Evolutionary conservation across 768 basidiomycete genomes (phyloP).

Genomic region (Tricholoma hemisulphureum): DNA sequence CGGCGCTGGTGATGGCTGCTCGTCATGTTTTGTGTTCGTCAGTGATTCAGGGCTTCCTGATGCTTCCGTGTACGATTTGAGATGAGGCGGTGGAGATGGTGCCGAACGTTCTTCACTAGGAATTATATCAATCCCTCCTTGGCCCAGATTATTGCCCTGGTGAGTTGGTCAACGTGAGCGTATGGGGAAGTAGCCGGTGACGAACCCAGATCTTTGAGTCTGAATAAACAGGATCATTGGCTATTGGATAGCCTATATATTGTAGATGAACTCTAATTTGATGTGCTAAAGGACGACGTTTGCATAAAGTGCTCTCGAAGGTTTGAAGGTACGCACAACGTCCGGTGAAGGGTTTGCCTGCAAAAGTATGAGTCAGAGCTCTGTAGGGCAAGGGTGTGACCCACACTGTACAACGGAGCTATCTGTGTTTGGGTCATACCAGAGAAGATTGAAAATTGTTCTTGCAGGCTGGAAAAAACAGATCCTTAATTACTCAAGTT

Average conservation of each 20-base stretch:
- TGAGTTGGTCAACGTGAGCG: conserved; percentile 4
- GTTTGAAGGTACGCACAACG: conserved; percentile 62
- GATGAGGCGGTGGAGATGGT: conserved; percentile 55
- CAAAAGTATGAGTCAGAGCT: conserved; percentile 2
- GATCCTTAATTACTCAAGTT: neutral
- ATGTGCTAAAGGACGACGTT: conserved; percentile 60
- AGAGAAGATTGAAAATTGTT: conserved; percentile 82
- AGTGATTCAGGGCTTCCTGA: conserved; percentile 50
- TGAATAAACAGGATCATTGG: conserved; percentile 93
- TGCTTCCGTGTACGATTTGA: conserved; percentile 36
- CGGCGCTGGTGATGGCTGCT: conserved; percentile 6
- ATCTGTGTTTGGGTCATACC: conserved; percentile 75
- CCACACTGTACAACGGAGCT: conserved; percentile 86
- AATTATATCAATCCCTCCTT: conserved; percentile 75
- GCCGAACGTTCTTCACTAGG: conserved; percentile 66
- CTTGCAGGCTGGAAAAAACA: conserved; percentile 63
- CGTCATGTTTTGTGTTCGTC: conserved; percentile 16
- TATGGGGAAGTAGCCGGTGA: conserved; percentile 2
- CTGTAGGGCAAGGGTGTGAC: conserved; percentile 16
- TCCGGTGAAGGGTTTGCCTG: conserved; percentile 87
- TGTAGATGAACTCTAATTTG: conserved; percentile 97
- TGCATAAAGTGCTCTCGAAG: conserved; percentile 1
- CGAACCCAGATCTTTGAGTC: conserved; percentile 73
- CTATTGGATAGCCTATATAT: conserved; percentile 89
- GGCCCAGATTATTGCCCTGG: conserved; percentile 71